Conservation (phyloP, 495 filamentous ascomycete species). For the Cairneyella variabilis region DNA sequence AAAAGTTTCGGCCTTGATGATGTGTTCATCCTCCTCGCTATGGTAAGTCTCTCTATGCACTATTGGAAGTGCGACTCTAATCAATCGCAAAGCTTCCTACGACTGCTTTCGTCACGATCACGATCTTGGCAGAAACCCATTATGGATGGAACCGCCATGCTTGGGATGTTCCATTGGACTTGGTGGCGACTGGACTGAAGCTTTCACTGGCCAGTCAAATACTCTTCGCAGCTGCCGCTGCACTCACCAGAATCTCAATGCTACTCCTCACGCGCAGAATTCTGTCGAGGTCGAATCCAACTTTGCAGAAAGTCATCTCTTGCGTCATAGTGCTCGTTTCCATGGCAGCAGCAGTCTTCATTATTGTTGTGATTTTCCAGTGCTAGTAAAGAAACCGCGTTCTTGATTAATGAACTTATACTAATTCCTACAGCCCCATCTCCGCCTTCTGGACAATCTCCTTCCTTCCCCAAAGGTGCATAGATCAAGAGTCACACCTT, state of each 20-base stretch:
- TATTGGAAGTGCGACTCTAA: constrained; percentile 21
- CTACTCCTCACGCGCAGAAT: constrained; percentile 35
- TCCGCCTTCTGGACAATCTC: constrained; percentile 48
- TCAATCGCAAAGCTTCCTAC: constrained; percentile 25
- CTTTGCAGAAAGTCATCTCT: constrained; percentile 29
- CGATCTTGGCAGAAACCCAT: constrained; percentile 31
- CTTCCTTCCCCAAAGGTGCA: constrained; percentile 37
- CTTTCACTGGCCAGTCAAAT: neutral
- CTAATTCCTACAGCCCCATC: no score
- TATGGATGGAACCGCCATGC: constrained; percentile 53
- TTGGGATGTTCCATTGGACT: constrained; percentile 7
- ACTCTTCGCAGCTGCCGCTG: constrained; percentile 3
- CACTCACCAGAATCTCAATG: constrained; percentile 12
- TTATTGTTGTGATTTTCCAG: constrained; percentile 47
- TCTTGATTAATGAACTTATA: no score
- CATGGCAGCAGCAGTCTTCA: constrained; percentile 41
- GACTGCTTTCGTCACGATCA: constrained; percentile 38
- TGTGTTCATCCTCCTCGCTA: constrained; percentile 2
- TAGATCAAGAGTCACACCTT: constrained; percentile 45
- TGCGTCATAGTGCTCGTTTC: constrained; percentile 13
- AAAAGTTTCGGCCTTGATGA: constrained; percentile 49
- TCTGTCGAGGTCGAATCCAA: constrained; percentile 19
- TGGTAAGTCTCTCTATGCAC: constrained; percentile 1
- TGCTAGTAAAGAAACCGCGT: no score
- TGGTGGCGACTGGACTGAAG: neutral